Evolutionary conservation across 371 early-diverging fungal genomes (phyloP), one percentile per base, ranked within the genome.

Genomic region (Basidiobolus meristosporus): DNA sequence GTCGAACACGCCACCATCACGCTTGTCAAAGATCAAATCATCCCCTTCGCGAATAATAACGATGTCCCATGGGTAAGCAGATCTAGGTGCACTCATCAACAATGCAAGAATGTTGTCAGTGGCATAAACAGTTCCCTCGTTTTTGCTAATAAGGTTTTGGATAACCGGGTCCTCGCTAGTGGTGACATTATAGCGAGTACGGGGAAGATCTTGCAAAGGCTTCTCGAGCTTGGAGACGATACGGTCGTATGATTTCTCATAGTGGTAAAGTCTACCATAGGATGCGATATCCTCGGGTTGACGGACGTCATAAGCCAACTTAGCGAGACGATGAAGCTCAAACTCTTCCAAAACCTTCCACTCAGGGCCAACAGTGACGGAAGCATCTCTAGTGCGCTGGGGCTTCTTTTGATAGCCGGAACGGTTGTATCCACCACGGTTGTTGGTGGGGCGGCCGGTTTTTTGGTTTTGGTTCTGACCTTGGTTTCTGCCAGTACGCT

Each of bases 21-120:
- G 73, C 62, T 90, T 92, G 58, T 97, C 98, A 41, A 97, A 63
- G 55, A 78, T 74, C 31, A 97, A 64, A 57, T 76, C 74, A 58
- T 86, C 70, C 45, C 72, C 89, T 19, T 70, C 64, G 51, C 90
- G 84, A 54, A 76, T 85, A 46, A 91, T 73, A 21, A 95, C 73
- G 38, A 97, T 73, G 45, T 97, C 98, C 92, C 92, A 97, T 15
- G 92, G 86, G 56, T 88, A 84, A 23, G 88, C 79, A 12, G 91
- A 80, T 45, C 90, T 79, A 12, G 87, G 68, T 10, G 90, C 66
- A 48, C 86, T 81, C 96, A 97, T 95, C 39, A 97, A 68, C 14
- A 88, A 67, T 14, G 92, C 70, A 21, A 95, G 60, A 17, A 95
- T 79, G 33, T 73, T 57, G 56, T 90, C 95, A 6, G 95, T 91